These are phyloP conservation scores for Powellomyces hirtus DNA, from an alignment of 192 early-diverging fungal species.

Conservation along the genomic window DNA sequence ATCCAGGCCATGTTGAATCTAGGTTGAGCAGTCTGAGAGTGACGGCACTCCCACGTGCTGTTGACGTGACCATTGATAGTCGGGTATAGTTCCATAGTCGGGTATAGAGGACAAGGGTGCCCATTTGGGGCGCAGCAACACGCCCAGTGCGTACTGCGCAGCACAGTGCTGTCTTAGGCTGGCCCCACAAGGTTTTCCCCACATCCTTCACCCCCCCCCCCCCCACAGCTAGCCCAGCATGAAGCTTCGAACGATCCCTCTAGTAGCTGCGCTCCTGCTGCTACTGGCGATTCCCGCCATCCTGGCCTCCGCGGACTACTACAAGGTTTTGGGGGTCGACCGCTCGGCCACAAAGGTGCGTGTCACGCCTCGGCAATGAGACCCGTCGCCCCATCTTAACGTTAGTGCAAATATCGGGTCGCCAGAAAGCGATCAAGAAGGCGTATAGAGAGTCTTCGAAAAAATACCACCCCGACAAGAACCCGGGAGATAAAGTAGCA, in stretches of 20 bases:
- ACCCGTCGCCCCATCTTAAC: not conserved
- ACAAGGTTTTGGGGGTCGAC: slow-evolving; percentile 82
- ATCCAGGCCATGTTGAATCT: too few relatives aligned
- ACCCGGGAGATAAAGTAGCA: slow-evolving; percentile 77
- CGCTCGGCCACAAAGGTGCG: slow-evolving; percentile 67
- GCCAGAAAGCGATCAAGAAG: slow-evolving; percentile 83
- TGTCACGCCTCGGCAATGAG: not conserved
- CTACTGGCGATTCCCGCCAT: slow-evolving; percentile 8
- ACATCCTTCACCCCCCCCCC: too few relatives aligned
- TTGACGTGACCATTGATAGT: too few relatives aligned
- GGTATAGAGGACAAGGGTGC: too few relatives aligned
- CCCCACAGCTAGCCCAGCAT: too few relatives aligned
- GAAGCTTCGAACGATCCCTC: not conserved
- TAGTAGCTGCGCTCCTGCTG: not conserved
- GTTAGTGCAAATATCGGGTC: not conserved
- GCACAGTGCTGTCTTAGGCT: too few relatives aligned
- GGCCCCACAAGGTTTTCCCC: too few relatives aligned
- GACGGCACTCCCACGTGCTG: too few relatives aligned
- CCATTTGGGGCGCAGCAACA: too few relatives aligned
- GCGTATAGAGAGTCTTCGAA: slow-evolving; percentile 88
- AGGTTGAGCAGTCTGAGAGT: too few relatives aligned
- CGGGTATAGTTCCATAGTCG: too few relatives aligned
- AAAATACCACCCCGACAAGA: slow-evolving; percentile 67
- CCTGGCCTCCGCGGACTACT: slow-evolving; percentile 68
- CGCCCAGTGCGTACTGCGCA: too few relatives aligned